A percentile compares a stretch with the other conserved stretches of the same genome.
Conservation (phyloP, 805 yeast genomes). For the Ogataea chonburiensis region DNA sequence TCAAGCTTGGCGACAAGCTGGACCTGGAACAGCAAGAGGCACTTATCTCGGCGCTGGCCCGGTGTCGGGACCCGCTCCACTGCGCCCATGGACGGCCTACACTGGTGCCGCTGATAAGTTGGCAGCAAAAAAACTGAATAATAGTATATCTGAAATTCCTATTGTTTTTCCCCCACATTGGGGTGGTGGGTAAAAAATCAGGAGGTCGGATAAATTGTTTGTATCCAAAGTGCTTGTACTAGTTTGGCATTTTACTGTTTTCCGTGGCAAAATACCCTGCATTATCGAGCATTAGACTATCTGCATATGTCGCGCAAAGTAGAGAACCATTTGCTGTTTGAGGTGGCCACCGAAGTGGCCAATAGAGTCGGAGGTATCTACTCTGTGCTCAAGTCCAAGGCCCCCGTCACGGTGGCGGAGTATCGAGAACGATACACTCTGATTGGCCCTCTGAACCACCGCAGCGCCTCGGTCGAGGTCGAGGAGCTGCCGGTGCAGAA, state of each 20-base stretch:
- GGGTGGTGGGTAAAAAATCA: conserved; percentile 9
- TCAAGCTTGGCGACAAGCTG: conserved; percentile 68
- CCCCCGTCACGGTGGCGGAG: conserved; percentile 94
- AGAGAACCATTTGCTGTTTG: conserved; percentile 82
- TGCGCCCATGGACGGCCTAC: conserved; percentile 91
- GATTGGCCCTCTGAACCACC: conserved; percentile 80
- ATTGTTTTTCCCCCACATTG: conserved; percentile 8
- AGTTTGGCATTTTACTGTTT: background rate
- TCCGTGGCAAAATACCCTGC: background rate
- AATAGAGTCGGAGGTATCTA: conserved; percentile 97
- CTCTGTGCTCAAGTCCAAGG: conserved; percentile 93
- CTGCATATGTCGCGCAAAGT: conserved; percentile 73
- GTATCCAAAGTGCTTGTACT: conserved; percentile 1
- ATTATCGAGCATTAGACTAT: conserved; percentile 4
- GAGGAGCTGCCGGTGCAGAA: conserved; percentile 59
- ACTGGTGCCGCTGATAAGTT: conserved; percentile 46
- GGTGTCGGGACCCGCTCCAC: conserved; percentile 62
- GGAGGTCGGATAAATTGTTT: conserved; percentile 11
- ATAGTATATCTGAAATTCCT: background rate
- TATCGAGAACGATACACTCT: conserved; percentile 83
- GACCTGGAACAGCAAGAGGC: conserved; percentile 41
- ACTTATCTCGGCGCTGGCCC: conserved; percentile 41
- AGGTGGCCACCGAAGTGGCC: conserved; percentile 96
- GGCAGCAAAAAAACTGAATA: conserved; percentile 2
- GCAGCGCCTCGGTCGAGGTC: conserved; percentile 76